A percentile compares a stretch with the other conserved stretches of the same genome.
These are phyloP conservation scores for Neurospora terricola DNA, from an alignment of 495 filamentous ascomycete genomes.

Conservation along the genomic window DNA sequence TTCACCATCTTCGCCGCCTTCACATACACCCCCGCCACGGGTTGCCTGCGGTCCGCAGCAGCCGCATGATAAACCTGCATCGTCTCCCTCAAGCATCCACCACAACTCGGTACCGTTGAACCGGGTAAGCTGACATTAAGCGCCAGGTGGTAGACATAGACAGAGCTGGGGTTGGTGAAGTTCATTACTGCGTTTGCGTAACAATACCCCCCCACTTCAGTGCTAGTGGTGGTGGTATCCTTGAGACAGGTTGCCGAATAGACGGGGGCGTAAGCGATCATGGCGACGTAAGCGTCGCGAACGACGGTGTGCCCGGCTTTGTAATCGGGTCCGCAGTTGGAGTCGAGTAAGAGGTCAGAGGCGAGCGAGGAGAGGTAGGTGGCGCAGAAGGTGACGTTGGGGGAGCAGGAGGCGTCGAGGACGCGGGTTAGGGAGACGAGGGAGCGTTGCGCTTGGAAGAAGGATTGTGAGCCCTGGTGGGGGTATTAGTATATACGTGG, in stretches of 20 bases:
- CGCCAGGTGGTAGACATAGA: constrained; percentile 76
- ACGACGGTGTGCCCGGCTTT: constrained; percentile 56
- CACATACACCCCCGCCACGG: constrained; percentile 49
- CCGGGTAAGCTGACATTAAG: constrained; percentile 60
- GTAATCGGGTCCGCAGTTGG: constrained; percentile 62
- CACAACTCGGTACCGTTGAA: constrained; percentile 55
- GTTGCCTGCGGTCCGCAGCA: constrained; percentile 47
- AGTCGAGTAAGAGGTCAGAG: background rate
- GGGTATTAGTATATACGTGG: no score
- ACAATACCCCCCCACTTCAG: no score
- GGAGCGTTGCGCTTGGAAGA: constrained; percentile 65
- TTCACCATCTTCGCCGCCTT: constrained; percentile 57
- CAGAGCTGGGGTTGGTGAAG: constrained; percentile 49
- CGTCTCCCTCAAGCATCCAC: constrained; percentile 55
- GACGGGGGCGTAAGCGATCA: constrained; percentile 62
- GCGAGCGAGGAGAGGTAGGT: constrained; percentile 51
- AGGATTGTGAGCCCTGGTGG: constrained; percentile 47
- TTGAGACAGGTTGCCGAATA: constrained; percentile 70
- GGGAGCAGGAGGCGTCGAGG: constrained; percentile 62
- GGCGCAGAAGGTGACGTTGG: constrained; percentile 49
- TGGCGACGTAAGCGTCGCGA: constrained; percentile 50
- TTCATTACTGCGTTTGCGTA: constrained; percentile 81
- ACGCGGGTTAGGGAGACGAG: constrained; percentile 54
- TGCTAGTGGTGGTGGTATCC: no score
- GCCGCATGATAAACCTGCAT: constrained; percentile 59